Base-by-base conservation (phyloP, 768 basidiomycete genomes). In the Sporobolomyces pararoseus region DNA sequence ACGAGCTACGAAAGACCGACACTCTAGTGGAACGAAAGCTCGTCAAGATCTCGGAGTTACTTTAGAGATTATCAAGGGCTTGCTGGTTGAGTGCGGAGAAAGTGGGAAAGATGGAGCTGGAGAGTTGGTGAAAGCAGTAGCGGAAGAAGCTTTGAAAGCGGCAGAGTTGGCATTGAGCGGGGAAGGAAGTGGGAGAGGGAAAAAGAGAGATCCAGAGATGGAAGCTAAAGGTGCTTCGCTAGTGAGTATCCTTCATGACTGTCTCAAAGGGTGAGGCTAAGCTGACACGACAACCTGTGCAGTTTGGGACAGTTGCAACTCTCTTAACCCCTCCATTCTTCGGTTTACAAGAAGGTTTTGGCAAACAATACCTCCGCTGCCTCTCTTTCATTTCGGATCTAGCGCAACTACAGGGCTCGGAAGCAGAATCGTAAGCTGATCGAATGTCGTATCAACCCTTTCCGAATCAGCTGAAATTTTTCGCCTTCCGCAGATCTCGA, bases 1-100 rank as follows among this genome's bases (percentile, higher is more conserved):
- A 14, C 66, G 73, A 21, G 64, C 65, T 9, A 37, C 42, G 31
- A 54, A 66, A 27, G 58, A 60, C 16, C 49, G 51, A 10, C 34
- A 51, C 19, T 19, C 58, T 27, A n/a, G 19, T 5, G 65, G 51
- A 5, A 42, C 25, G 7, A 70, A 65, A 31, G 58, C 31, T 21
- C 50, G 65, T 6, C 42, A 49, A 10, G 72, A 66, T 12, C 58
- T 74, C 17, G 72, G 25, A 23, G 66, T 74, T 21, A 70, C 68
- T 17, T 17, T 67, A 37, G 65, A 70, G 12, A 63, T 74, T 44
- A 10, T 63, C 23, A 25, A 35, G 3, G 65, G 31, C 9, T n/a
- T 74, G 27, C 65, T 74, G 19, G 27, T 49, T 19, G 68, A 74
- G 47, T 67, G 62, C 31, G 72, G 68, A 29, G 63, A 53, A 59